Base-by-base conservation (phyloP, 768 basidiomycete genomes). In the Xerocomus brunneocitrinus region DNA sequence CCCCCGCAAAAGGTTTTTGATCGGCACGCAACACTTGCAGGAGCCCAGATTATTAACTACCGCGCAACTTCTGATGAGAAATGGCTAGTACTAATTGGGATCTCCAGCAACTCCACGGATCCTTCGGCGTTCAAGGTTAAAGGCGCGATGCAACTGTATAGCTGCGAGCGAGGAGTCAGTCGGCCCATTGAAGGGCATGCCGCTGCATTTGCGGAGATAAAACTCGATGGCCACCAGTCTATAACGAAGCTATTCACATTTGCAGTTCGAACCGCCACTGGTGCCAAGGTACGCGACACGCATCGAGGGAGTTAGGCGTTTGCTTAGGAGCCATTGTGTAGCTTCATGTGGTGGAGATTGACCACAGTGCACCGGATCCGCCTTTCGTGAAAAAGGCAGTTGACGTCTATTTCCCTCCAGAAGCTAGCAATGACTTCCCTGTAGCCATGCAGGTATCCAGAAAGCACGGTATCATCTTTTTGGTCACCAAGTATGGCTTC, bases 101-200 rank as follows among this genome's bases (percentile, higher is more conserved):
- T 98, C 60, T 86, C 93, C 0, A 89, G 89, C 41, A 95, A 95
- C 72, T 75, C 89, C 3, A 87, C 88, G 46, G 95, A 95, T 71
- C 94, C 95, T 8, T 89, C 86, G 27, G 93, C 91, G 0, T 99
- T 99, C 86, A 97, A 95, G 75, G 91, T 98, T 72, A 98, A 98
- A 75, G 97, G 97, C 28, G 81, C 91, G 7, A 97, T 99, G 89
- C 97, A 98, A 71, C 76, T 99, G 24, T 99, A 97, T 73, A 95
- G 89, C 68, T 77, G 84, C 55, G 95, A 97, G 57, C 80, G 97
- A 19, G 87, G 85, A 14, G 93, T 99, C 62, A 94, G 89, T 64
- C 97, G 98, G 72, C 91, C 97, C 34, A 99, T 99, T 52, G 97
- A 99, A 66, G 97, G 97, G 6, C 97, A 99, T 65, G 97, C 97